Evolutionary conservation across 2,329 filamentous ascomycete genomes (phyloP).

Genomic region (Sarocladium strictum): DNA sequence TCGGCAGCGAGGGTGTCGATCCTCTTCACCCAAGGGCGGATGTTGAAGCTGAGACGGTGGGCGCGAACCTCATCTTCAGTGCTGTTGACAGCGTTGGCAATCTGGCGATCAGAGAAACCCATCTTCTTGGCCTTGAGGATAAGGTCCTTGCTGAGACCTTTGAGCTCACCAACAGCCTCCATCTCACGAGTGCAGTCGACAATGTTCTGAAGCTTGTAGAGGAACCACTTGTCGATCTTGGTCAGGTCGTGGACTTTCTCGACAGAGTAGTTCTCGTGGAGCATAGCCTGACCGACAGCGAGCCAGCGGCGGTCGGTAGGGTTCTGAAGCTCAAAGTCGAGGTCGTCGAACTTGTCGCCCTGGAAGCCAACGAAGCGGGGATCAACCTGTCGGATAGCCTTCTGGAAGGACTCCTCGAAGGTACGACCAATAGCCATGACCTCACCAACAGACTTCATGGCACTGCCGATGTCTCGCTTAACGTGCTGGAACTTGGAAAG

Average conservation of each 20-base stretch:
- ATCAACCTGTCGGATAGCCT: slow-evolving; percentile 95
- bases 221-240: slow-evolving; percentile 99
- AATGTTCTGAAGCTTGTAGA: slow-evolving; percentile 97
- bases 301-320: slow-evolving; percentile 96
- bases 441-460: slow-evolving; percentile 99
- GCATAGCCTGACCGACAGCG: slow-evolving; percentile 94
- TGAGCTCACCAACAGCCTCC: slow-evolving; percentile 74
- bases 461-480: slow-evolving; percentile 91
- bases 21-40: slow-evolving; percentile 95
- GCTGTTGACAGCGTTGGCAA: slow-evolving; percentile 76
- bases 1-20: slow-evolving; percentile 97
- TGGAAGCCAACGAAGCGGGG: slow-evolving; percentile 89
- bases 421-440: slow-evolving; percentile 99
- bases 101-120: slow-evolving; percentile 96
- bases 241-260: slow-evolving; percentile 88
- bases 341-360: slow-evolving; percentile 87
- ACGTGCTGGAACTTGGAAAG: slow-evolving; percentile 98
- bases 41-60: slow-evolving; percentile 76
- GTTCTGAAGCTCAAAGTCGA: slow-evolving; percentile 85
- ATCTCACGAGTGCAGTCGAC: slow-evolving; percentile 85
- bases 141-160: slow-evolving; percentile 81
- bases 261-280: slow-evolving; percentile 92
- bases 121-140: slow-evolving; percentile 92
- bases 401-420: slow-evolving; percentile 98
- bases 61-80: slow-evolving; percentile 88